phyloP scores from a whole-genome alignment of 768 basidiomycete species.

The Phaffia australis region DNA sequence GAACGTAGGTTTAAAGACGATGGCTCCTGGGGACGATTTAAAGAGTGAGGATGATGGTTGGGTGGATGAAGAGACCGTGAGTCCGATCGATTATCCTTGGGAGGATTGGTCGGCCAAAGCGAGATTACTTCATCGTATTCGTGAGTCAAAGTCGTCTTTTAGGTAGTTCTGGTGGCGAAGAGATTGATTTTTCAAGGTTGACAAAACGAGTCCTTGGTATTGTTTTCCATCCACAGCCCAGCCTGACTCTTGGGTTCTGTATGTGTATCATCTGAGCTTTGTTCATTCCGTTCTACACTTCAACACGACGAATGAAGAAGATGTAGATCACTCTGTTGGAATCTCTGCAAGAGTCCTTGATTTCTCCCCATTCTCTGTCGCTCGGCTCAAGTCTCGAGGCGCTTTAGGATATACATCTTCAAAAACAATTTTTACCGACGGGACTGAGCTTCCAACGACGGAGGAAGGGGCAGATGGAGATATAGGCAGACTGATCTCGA shows the following conservation, averaged over 20 bases:
- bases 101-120: slow-evolving; percentile 16
- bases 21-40: slow-evolving; percentile 1
- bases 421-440: background rate
- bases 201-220: too few relatives aligned
- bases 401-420: background rate
- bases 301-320: too few relatives aligned
- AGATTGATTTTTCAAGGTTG: background rate
- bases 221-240: background rate
- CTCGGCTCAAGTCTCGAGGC: background rate
- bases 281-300: slow-evolving; percentile 15
- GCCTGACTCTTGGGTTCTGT: slow-evolving; percentile 18
- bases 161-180: background rate
- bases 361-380: slow-evolving; percentile 22
- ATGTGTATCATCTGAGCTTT: slow-evolving; percentile 20
- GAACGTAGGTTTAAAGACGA: background rate
- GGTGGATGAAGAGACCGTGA: too few relatives aligned
- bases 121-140: slow-evolving; percentile 11
- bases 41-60: too few relatives aligned
- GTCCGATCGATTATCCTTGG: slow-evolving; percentile 13
- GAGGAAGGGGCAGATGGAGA: slow-evolving; percentile 3
- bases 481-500: slow-evolving; percentile 5
- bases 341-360: slow-evolving; percentile 23
- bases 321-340: background rate
- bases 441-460: background rate
- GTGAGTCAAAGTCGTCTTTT: slow-evolving; percentile 1